Evolutionary conservation across 768 basidiomycete genomes (phyloP), one percentile per base, ranked within the genome.

Genomic region (Myochromella boudieri): DNA sequence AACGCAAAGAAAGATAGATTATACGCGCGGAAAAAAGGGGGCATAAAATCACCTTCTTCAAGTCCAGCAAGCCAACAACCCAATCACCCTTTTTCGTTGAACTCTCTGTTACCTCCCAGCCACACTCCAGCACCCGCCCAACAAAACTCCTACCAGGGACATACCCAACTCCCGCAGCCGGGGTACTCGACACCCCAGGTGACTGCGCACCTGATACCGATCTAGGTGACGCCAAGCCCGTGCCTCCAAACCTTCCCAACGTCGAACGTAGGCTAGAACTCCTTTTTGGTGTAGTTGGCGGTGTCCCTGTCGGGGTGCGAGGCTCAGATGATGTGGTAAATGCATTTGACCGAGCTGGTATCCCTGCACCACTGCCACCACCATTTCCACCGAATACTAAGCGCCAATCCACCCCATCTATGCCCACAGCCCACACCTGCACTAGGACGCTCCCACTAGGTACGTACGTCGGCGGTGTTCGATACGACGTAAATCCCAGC

Each of bases 101-200:
- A n/a, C 82, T 79, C 41, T 82, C 84, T 37, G 72, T 72, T 11
- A 91, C 86, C 29, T 88, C 87, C 77, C 84, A 87, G 3, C 94
- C 94, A 49, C 81, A 83, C 58, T 91, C 90, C 39, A 95, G 62
- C 32, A 87, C 85, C 31, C 89, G 70, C 4, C 94, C 94, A 6
- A 91, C 85, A 61, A 97, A 89, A 51, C 87, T 87, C 36, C 93
- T 74, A 0, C 92, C 94, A 17, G 94, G 93, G 3, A 95, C 81
- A 67, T 84, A 91, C 4, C 90, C 90, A 6, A 80, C 79, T n/a
- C 70, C 68, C 34, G 48, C 51, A 39, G 60, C 34, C 26, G 59
- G 40, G 41, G 54, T 48, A 42, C 51, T 37, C 33, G 42, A 34
- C 25, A 37, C 37, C 14, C 31, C 10, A 14, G 38, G 10, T 26